phyloP scores from a whole-genome alignment of 257 asterid genomes.

The Solanum chmielewskii region DNA sequence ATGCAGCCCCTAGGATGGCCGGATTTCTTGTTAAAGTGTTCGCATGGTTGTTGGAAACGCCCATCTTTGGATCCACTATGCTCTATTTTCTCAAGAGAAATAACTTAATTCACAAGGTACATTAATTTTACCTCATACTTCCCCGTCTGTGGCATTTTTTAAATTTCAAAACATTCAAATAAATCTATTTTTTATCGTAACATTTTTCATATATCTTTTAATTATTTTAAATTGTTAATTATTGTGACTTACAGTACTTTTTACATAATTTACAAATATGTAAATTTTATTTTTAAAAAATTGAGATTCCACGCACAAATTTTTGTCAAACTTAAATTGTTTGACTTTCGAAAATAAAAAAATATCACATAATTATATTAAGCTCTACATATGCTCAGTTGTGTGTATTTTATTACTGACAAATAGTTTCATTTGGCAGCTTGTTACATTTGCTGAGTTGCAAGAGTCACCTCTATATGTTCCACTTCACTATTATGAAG shows the following conservation, averaged over 20 bases:
- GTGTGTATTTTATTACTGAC: neutral
- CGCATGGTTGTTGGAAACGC: slow-evolving; percentile 62
- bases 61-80: slow-evolving; percentile 54
- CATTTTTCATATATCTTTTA: too few relatives aligned
- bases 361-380: neutral
- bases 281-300: too few relatives aligned
- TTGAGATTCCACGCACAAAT: too few relatives aligned
- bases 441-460: slow-evolving; percentile 62
- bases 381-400: neutral
- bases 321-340: too few relatives aligned
- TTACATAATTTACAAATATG: too few relatives aligned
- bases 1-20: slow-evolving; percentile 90
- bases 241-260: too few relatives aligned
- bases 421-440: slow-evolving; percentile 33
- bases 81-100: slow-evolving; percentile 51
- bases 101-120: slow-evolving; percentile 74
- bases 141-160: too few relatives aligned
- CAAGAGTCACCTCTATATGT: slow-evolving; percentile 70
- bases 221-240: too few relatives aligned
- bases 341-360: too few relatives aligned
- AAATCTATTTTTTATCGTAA: too few relatives aligned
- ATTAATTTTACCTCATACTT: neutral
- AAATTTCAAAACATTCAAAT: too few relatives aligned
- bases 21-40: slow-evolving; percentile 66
- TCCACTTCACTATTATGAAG: slow-evolving; percentile 62